Conservation (phyloP, 176 grass and related monocot species). For the Eragrostis nindensis region DNA sequence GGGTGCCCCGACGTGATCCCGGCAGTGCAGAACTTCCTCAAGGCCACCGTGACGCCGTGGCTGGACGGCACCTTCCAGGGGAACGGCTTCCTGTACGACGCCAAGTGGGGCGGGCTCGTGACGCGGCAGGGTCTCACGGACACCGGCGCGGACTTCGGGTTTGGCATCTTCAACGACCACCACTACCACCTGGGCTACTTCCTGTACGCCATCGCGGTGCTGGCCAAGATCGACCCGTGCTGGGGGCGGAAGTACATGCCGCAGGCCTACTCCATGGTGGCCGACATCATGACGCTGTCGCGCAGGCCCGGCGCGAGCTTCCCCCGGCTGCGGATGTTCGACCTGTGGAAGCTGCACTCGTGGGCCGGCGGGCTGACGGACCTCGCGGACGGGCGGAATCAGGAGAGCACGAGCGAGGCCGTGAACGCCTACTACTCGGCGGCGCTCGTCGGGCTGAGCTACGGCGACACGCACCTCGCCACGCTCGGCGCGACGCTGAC, state of each 20-base stretch:
- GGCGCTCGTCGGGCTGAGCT: constrained; percentile 79
- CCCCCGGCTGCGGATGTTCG: constrained; percentile 70
- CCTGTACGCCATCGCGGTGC: constrained; percentile 86
- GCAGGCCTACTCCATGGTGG: constrained; percentile 78
- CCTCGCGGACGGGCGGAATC: constrained; percentile 87
- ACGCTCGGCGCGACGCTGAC: constrained; percentile 65
- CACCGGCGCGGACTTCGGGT: constrained; percentile 82
- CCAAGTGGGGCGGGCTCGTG: constrained; percentile 82
- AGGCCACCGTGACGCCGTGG: constrained; percentile 71
- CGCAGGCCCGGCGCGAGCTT: constrained; percentile 58
- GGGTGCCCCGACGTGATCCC: constrained; percentile 73
- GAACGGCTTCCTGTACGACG: constrained; percentile 81
- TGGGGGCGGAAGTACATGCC: constrained; percentile 89
- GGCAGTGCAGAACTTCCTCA: constrained; percentile 59
- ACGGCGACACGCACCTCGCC: constrained; percentile 73
- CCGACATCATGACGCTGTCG: constrained; percentile 87
- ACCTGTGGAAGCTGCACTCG: constrained; percentile 95
- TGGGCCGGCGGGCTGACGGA: constrained; percentile 88
- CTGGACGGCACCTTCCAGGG: constrained; percentile 79
- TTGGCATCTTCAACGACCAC: constrained; percentile 93
- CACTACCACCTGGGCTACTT: constrained; percentile 99
- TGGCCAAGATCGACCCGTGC: constrained; percentile 75
- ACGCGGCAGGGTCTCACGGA: constrained; percentile 66
- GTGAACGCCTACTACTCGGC: constrained; percentile 88
- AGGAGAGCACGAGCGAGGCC: constrained; percentile 94